Conservation (phyloP, 441 rosid genomes). For the Theobroma grandiflorum region DNA sequence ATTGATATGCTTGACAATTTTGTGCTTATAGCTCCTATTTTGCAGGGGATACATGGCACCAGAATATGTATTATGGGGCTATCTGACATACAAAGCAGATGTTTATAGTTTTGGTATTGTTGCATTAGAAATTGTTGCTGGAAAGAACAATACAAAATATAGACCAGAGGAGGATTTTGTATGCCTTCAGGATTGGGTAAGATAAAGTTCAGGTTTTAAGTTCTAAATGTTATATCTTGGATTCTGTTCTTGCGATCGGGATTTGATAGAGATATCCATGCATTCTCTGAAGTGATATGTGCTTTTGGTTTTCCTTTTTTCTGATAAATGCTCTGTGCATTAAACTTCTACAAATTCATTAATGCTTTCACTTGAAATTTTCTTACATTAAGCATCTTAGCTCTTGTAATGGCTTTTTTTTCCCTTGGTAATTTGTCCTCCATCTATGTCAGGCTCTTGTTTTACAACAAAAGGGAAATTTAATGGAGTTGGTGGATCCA, state of each 20-base stretch:
- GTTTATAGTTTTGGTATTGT: conserved; percentile 59
- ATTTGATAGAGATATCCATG: background rate
- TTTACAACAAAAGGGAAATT: conserved; percentile 54
- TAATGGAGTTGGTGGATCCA: conserved; percentile 58
- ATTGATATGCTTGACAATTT: background rate
- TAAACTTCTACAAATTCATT: no score
- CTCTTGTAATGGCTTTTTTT: no score
- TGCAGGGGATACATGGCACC: conserved; percentile 66
- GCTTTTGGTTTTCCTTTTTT: no score
- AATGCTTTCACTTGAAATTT: no score
- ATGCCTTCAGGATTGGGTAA: conserved; percentile 60
- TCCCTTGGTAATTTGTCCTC: background rate
- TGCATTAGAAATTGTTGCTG: conserved; percentile 53
- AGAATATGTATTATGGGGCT: conserved; percentile 53
- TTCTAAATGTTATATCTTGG: background rate
- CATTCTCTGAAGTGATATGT: background rate
- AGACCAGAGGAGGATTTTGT: conserved; percentile 31
- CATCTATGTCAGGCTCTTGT: conserved; percentile 49
- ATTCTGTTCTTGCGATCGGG: background rate
- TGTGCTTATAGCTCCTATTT: background rate
- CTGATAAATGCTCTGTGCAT: no score
- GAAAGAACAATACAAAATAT: conserved; percentile 41
- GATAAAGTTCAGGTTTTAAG: background rate
- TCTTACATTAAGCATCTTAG: background rate
- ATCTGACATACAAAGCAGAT: conserved; percentile 56